Base-by-base conservation (phyloP, 129 eudicot species). In the Ambrosia trifida region DNA sequence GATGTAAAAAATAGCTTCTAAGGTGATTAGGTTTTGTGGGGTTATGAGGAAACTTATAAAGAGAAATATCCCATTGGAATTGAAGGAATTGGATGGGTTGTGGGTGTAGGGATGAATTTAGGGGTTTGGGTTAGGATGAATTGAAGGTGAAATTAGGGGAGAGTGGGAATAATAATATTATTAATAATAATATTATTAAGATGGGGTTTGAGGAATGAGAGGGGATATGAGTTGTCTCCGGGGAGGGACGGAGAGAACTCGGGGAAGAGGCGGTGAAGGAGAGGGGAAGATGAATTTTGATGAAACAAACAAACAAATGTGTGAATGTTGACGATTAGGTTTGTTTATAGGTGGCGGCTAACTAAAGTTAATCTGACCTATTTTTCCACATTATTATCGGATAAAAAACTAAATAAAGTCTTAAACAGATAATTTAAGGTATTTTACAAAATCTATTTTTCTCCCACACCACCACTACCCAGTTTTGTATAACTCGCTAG, bases 81-180 rank as follows among this genome's bases (percentile, higher is more conserved):
- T 16, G 70, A 78, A 49, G 0, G 24, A 70, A 82, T 66, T 72
- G 24, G 84, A 50, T 47, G 47, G 72, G 24, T 40, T 79, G 52
- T 11, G 51, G 43, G 13, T 4, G 30, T 43, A 61, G 36, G 64
- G 91, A 60, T 73, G 90, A 87, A 91, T 80, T 80, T 59, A 81
- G 58, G 70, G 72, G 28, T 24, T 33, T 40, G 3, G 56, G 44
- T 14, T 35, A 77, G 72, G 45, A 11, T 4, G 3, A 49, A 49
- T 9, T 18, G 71, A 49, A 5, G 64, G 9, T 36, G 43, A 36
- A 36, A 36, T 5, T 36, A 8, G 43, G 43, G 43, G 28, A 24
- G 28, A 24, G 28, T 24, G 28, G 28, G 1, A 24, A 24, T 24
- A 24, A 24, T 24, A 24, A 24, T 24, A 24, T 0, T 24, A 24